Evolutionary conservation across 139 green algal genomes (phyloP), one percentile per base, ranked within the genome.

Genomic region (Ettlia oleoabundans): DNA sequence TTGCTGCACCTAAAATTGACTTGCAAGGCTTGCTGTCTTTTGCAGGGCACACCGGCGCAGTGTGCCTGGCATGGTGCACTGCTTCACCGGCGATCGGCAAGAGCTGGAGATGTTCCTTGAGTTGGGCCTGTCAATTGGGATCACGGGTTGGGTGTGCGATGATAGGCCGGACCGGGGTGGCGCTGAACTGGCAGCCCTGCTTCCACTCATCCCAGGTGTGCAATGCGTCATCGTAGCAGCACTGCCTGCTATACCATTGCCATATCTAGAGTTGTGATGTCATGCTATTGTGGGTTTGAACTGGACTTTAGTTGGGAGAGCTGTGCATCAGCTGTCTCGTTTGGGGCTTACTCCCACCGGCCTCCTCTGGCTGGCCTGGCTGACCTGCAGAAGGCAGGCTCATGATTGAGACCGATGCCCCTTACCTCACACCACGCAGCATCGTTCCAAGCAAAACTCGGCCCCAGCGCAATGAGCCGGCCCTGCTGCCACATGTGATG

Each of bases 331-430:
- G n/a, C n/a, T n/a, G n/a, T n/a, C n/a, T n/a, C n/a, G n/a, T n/a
- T n/a, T n/a, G n/a, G n/a, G n/a, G n/a, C n/a, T n/a, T n/a, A n/a
- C n/a, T n/a, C n/a, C n/a, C n/a, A n/a, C n/a, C n/a, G n/a, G n/a
- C n/a, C n/a, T n/a, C n/a, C n/a, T n/a, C n/a, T n/a, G n/a, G n/a
- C n/a, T n/a, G n/a, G n/a, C n/a, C n/a, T n/a, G n/a, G n/a, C n/a
- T n/a, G n/a, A n/a, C n/a, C 6, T 65, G 52, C 93, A 1, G 43
- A 41, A 0, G 86, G 94, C 70, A 70, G 83, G 5, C 84, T 96
- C 18, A 90, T 96, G 86, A 89, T 96, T 9, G 92, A 96, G 78
- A 96, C 93, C 9, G 93, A 96, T 79, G 87, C 84, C 18, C 93
- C 93, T 0, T 96, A 96, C 81, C 84, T 96, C 41, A 87, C 86